Conservation (phyloP, 2,329 filamentous ascomycete species). For the Penicillium brasilianum region DNA sequence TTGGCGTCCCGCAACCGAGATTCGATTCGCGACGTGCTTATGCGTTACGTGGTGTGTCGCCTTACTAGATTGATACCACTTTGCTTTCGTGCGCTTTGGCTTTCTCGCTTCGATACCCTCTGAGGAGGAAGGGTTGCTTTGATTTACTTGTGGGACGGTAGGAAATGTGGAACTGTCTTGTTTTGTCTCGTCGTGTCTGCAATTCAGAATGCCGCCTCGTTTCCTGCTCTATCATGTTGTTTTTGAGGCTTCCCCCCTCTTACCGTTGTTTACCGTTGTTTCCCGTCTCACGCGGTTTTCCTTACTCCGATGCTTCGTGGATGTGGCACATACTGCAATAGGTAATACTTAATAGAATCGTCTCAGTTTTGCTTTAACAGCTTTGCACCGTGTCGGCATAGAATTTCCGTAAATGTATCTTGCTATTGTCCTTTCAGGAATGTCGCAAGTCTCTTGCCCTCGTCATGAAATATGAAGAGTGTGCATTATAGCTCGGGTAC, state of each 20-base stretch:
- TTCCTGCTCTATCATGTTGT: neutral
- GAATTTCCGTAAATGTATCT: neutral
- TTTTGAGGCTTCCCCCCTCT: slow-evolving; percentile 17
- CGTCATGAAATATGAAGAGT: too few species aligned
- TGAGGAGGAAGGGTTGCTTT: slow-evolving; percentile 36
- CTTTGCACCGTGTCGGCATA: too few species aligned
- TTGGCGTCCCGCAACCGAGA: slow-evolving; percentile 37
- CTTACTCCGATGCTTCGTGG: slow-evolving; percentile 22
- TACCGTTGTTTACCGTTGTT: slow-evolving; percentile 34
- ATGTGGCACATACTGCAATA: slow-evolving; percentile 39
- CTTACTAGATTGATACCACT: slow-evolving; percentile 38
- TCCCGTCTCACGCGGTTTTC: slow-evolving; percentile 26
- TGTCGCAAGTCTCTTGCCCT: neutral
- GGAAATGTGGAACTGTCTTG: slow-evolving; percentile 1
- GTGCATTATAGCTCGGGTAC: neutral
- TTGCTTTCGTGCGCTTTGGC: slow-evolving; percentile 34
- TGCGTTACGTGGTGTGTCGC: slow-evolving; percentile 35
- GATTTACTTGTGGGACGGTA: slow-evolving; percentile 18
- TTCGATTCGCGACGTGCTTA: slow-evolving; percentile 40
- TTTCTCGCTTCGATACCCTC: slow-evolving; percentile 43
- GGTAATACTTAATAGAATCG: slow-evolving; percentile 48
- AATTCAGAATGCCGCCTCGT: neutral
- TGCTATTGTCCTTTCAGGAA: neutral
- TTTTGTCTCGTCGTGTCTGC: neutral
- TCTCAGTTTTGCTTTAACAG: slow-evolving; percentile 33